These are phyloP conservation scores for Berberis thunbergii DNA, from an alignment of 164 flowering plant genomes.

Conservation along the genomic window DNA sequence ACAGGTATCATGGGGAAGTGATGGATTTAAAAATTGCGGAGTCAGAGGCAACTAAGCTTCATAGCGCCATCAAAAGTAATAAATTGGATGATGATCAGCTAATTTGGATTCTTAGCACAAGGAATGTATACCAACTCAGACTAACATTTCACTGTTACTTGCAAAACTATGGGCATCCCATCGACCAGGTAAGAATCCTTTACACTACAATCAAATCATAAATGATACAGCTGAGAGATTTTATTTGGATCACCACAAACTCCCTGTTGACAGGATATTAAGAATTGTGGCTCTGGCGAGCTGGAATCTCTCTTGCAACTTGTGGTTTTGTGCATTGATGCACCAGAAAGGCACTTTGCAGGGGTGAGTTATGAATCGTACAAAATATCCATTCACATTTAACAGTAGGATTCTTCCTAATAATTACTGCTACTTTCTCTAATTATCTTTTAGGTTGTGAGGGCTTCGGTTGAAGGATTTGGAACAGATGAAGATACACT, in stretches of 20 bases:
- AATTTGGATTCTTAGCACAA: slow-evolving; percentile 47
- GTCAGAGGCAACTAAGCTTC: slow-evolving; percentile 43
- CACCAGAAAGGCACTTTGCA: slow-evolving; percentile 71
- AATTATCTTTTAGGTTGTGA: slow-evolving; percentile 36
- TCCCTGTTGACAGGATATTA: slow-evolving; percentile 39
- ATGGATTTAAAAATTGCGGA: slow-evolving; percentile 38
- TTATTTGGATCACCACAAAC: not conserved
- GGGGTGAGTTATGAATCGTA: slow-evolving; percentile 29
- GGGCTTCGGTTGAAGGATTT: slow-evolving; percentile 43
- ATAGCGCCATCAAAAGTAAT: slow-evolving; percentile 40
- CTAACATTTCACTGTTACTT: slow-evolving; percentile 50
- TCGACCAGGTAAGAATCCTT: slow-evolving; percentile 40
- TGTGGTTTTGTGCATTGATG: slow-evolving; percentile 47
- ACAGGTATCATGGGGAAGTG: slow-evolving; percentile 49
- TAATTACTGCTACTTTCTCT: not conserved
- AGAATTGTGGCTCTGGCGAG: slow-evolving; percentile 32
- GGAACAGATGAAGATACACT: slow-evolving; percentile 76
- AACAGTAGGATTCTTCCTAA: not conserved
- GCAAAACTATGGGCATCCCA: slow-evolving; percentile 34
- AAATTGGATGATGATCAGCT: slow-evolving; percentile 40
- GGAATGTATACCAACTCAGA: slow-evolving; percentile 57
- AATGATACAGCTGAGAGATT: not conserved
- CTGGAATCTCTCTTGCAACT: slow-evolving; percentile 34
- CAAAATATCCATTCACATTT: not conserved
- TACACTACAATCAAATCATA: not conserved